Evolutionary conservation across 768 basidiomycete genomes (phyloP), one percentile per base, ranked within the genome.

Genomic region (Hygrocybe punicea): DNA sequence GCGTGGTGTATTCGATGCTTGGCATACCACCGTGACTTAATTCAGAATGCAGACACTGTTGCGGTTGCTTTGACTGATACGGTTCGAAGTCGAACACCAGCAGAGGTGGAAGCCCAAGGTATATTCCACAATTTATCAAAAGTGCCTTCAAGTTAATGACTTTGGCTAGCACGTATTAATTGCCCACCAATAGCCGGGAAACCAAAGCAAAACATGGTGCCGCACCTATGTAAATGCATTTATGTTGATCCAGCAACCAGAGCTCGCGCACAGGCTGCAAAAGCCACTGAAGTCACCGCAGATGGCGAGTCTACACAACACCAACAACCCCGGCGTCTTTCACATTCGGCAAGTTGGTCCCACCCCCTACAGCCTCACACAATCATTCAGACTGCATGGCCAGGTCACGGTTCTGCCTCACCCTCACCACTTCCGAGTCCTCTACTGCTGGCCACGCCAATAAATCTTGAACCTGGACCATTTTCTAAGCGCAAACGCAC

Each of bases 121-220:
- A 36, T 25, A n/a, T 51, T 25, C 34, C 25, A 24, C 36, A 57
- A 48, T 11, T 51, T 57, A 29, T 29, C 29, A 29, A 8, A 29
- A 40, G n/a, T 40, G 39, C 47, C 24, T 40, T 24, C 35, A 34
- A 39, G 14, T 23, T 19, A 6, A 19, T 13, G 36, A 11, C n/a
- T 21, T 37, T 51, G 34, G 21, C n/a, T 46, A 40, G 39, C 39
- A 40, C 39, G 39, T 3, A 40, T 40, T 19, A 57, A 50, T 34
- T 51, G 36, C 36, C n/a, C 19, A 42, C 35, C 52, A 39, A 60
- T 60, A 21, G 52, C 60, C 16, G 48, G 50, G 35, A 61, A 61
- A 55, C 60, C 60, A 35, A 42, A 58, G 48, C 56, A 61, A 39
- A 44, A 53, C 19, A 58, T 61, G 57, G 47, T 61, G 23, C 57